Evolutionary conservation across 495 filamentous ascomycete species (phyloP).

Genomic region (Wilcoxina mikolae): DNA sequence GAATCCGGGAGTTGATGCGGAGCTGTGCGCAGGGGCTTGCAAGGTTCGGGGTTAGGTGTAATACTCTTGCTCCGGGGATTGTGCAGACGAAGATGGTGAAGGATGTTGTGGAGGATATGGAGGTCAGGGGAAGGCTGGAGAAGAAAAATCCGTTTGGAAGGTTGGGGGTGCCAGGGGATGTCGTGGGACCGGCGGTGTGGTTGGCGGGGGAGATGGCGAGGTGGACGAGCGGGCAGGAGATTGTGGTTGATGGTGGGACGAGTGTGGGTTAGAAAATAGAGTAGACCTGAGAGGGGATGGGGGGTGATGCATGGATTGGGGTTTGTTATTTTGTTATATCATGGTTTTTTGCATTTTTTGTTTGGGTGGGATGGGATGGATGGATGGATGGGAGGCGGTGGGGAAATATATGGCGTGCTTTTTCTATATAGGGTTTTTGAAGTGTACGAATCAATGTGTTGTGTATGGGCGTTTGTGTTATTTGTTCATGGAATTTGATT

Average conservation of each 20-base stretch:
- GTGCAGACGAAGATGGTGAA: constrained; percentile 36
- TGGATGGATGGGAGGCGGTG: too few species aligned
- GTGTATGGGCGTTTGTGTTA: too few species aligned
- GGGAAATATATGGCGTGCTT: too few species aligned
- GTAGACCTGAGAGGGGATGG: not conserved
- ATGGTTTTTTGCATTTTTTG: not conserved
- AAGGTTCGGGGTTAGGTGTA: constrained; percentile 25
- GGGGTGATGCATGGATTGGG: not conserved
- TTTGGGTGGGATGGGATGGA: too few species aligned
- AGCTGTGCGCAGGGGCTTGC: constrained; percentile 22
- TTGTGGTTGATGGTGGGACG: constrained; percentile 29
- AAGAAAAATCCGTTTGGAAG: constrained; percentile 44
- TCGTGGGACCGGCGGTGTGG: constrained; percentile 29
- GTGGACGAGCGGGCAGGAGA: constrained; percentile 29
- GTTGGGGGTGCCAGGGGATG: constrained; percentile 35
- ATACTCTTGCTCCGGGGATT: constrained; percentile 35
- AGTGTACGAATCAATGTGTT: too few species aligned
- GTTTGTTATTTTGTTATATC: not conserved
- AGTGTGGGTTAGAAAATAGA: constrained; percentile 4
- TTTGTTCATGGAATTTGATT: too few species aligned
- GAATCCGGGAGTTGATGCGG: constrained; percentile 22
- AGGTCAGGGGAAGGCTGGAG: constrained; percentile 41
- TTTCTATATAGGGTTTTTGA: too few species aligned
- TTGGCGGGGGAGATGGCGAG: constrained; percentile 29
- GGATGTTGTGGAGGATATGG: constrained; percentile 41